Base-by-base conservation (phyloP, 2,329 filamentous ascomycete species). In the Mycosphaerella sp. region DNA sequence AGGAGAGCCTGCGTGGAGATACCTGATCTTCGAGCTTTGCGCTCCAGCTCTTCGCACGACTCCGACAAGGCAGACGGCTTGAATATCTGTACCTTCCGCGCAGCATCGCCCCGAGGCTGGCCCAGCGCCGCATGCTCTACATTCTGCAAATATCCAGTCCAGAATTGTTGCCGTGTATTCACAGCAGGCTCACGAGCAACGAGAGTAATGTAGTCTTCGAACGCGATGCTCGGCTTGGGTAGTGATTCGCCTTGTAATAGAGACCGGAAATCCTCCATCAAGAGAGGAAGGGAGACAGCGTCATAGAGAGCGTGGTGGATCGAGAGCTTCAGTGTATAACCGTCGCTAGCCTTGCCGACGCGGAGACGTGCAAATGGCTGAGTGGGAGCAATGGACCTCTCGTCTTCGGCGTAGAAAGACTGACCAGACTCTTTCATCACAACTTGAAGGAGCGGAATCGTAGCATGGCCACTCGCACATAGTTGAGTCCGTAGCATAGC, bases 301-400 rank as follows among this genome's bases (percentile, higher is more conserved):
- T 96, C 92, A 66, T 96, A 97, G 0, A 96, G 75, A 0, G 87
- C 87, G 67, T 97, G 91, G 59, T 95, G 90, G 4, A 96, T 84
- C 26, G 76, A 74, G 2, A 78, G 71, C 44, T 71, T 61, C 43
- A 77, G 53, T 6, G 45, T 43, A 48, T 54, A 64, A 10, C 52
- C 55, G 6, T 53, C 48, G 8, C 58, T 52, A 3, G 59, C 50
- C 1, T 59, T 54, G 2, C n/a, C 45, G 2, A 51, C 51, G 4
- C 60, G 52, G 23, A 69, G 54, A 2, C 63, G 56, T 0, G 63
- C 58, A 54, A 67, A 63, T 6, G 64, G 53, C 47, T 63, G 58
- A n/a, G n/a, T 6, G 21, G 7, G 11, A 21, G 45, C 14, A 45
- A 50, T 10, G 43, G 48, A 31, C 42, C 29, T 9, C 26, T 61